Evolutionary conservation across 1,139 yeast genomes (phyloP).

Genomic region (Komagataea norvegica): DNA sequence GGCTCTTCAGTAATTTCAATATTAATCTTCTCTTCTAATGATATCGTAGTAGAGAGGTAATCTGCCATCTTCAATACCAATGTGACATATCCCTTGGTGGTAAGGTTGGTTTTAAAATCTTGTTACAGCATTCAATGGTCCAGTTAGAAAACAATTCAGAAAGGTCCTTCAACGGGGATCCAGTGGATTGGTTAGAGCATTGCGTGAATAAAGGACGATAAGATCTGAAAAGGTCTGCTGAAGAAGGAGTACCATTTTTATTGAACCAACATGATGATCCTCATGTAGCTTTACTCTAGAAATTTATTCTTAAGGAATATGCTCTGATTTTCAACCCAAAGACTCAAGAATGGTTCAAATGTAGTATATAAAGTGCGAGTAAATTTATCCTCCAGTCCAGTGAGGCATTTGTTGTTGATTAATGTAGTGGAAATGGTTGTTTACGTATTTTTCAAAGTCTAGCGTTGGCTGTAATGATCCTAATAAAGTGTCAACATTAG

Average conservation of each 20-base stretch:
- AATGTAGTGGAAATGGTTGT: slow-evolving; percentile 44
- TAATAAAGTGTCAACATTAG: slow-evolving; percentile 56
- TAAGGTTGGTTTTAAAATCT: slow-evolving; percentile 56
- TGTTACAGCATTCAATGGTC: slow-evolving; percentile 58
- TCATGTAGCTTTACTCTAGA: slow-evolving; percentile 42
- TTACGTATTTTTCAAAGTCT: slow-evolving; percentile 75
- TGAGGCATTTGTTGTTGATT: neutral
- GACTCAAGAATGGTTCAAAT: slow-evolving; percentile 76
- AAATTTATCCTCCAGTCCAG: slow-evolving; percentile 32
- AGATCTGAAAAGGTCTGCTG: slow-evolving; percentile 78
- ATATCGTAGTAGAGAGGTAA: slow-evolving; percentile 73
- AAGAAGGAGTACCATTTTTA: slow-evolving; percentile 71
- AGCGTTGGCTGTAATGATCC: slow-evolving; percentile 56
- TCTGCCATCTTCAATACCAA: slow-evolving; percentile 84
- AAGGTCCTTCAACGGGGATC: slow-evolving; percentile 60
- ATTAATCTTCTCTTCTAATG: slow-evolving; percentile 62
- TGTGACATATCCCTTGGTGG: slow-evolving; percentile 52
- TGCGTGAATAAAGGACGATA: slow-evolving; percentile 73
- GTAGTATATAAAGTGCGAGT: slow-evolving; percentile 50
- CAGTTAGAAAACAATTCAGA: slow-evolving; percentile 64
- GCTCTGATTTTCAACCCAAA: slow-evolving; percentile 91
- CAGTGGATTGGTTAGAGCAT: slow-evolving; percentile 68
- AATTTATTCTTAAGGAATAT: slow-evolving; percentile 55
- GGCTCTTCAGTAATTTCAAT: slow-evolving; percentile 42
- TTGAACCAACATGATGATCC: slow-evolving; percentile 35